Base-by-base conservation (phyloP, 495 filamentous ascomycete species). In the Trichocladium uniseriatum region DNA sequence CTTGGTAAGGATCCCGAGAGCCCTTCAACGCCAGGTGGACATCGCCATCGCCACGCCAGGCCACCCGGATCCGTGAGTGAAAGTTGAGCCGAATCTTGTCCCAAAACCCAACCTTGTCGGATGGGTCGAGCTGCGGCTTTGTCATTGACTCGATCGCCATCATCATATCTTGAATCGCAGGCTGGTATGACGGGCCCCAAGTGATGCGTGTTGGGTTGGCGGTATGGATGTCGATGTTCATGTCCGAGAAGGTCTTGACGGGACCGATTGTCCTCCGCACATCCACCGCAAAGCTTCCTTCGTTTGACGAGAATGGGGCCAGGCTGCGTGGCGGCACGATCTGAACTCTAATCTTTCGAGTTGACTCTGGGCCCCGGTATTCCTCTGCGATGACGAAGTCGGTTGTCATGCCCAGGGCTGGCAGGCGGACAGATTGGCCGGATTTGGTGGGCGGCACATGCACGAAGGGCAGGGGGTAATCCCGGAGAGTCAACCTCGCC, bases 101-200 rank as follows among this genome's bases (percentile, higher is more conserved):
- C 92, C 92, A 99, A 70, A 99, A 99, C 7, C 92, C 92, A 40
- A 88, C 86, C 37, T 86, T 79, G 35, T 99, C 92, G 1, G 91
- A 96, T 5, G 86, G 86, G 66, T 97, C 92, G 34, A 95, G 73
- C 54, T 94, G 89, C 5, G 88, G 86, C 56, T 97, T 99, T 9
- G 90, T 95, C 68, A 99, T 95, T 0, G 85, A 85, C 70, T 99
- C 92, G 49, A 99, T 87, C 20, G 94, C 88, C 80, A 97, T 95
- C 92, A 99, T 99, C 87, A 96, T 95, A 59, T 99, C 92, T 65
- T 99, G 92, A 45, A 99, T 96, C 10, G 90, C 94, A 21, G 92
- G 92, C 53, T 99, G 92, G 60, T 97, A 97, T 0, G 92, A 95
- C 48, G 89, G 86, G 34, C 90, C 88, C 92, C 92, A 99, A 27